Base-by-base conservation (phyloP, 192 early-diverging fungal species). In the Entrophospora sp. region DNA sequence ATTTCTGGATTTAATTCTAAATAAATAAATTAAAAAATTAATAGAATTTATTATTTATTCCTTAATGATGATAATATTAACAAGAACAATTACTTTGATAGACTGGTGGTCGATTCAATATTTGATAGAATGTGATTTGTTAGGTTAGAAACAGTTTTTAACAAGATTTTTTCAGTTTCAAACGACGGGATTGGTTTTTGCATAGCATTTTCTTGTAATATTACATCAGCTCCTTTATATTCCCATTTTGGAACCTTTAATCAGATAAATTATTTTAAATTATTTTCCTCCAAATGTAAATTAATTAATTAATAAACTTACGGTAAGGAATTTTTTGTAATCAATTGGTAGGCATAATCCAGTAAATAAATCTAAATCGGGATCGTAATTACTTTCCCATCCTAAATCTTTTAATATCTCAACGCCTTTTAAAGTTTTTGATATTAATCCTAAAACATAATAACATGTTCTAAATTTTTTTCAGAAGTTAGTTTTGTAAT, bases 51-150 rank as follows among this genome's bases (percentile, higher is more conserved):
- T n/a, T n/a, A n/a, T n/a, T n/a, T n/a, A n/a, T n/a, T n/a, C n/a
- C n/a, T n/a, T n/a, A n/a, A n/a, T n/a, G n/a, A n/a, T n/a, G n/a
- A n/a, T n/a, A n/a, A n/a, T n/a, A n/a, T n/a, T n/a, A n/a, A n/a
- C n/a, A 16, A 34, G n/a, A n/a, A n/a, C n/a, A 18, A 44, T 22
- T 78, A 86, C 82, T 74, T 83, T 34, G 83, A 76, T 6, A 92
- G 60, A 22, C 79, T n/a, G n/a, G n/a, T 78, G 49, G 85, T 89
- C 27, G 86, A 87, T 3, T 87, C 87, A 20, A 78, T 85, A 55
- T 84, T 86, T 4, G 87, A 84, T 24, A 91, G 67, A 62, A 93
- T 89, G 62, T 90, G 87, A 55, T 93, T 93, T 52, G 83, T 83
- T 58, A 93, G 75, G 66, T 89, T 89, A 38, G 87, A 87, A 42